Percentiles rank a stretch among this genome's conserved stretches.
These are phyloP conservation scores for Rhodotorula babjevae DNA, from an alignment of 768 basidiomycete genomes.

Conservation along the genomic window DNA sequence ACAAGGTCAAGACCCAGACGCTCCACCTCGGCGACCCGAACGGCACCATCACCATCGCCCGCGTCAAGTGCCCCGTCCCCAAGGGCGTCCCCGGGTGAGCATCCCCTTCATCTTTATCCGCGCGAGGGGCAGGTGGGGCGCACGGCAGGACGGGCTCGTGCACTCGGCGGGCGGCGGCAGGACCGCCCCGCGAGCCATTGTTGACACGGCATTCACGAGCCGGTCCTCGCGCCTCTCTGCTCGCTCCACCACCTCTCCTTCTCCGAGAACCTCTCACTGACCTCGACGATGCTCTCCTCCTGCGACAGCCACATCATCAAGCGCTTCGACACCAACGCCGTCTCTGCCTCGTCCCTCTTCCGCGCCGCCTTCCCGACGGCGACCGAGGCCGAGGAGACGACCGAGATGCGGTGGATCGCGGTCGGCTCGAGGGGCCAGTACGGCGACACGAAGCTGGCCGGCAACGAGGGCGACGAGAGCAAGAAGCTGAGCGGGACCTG, in stretches of 20 bases:
- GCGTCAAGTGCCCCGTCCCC: constrained; percentile 37
- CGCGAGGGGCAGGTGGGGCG: neutral
- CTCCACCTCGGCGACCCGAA: constrained; percentile 26
- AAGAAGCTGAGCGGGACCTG: constrained; percentile 38
- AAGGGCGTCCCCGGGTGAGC: constrained; percentile 36
- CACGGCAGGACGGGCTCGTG: neutral
- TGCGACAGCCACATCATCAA: constrained; percentile 41
- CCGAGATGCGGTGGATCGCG: constrained; percentile 38
- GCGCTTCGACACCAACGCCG: constrained; percentile 42
- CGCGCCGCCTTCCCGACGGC: constrained; percentile 39
- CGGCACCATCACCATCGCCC: constrained; percentile 36
- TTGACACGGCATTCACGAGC: neutral
- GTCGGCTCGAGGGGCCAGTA: constrained; percentile 20
- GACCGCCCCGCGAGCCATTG: neutral
- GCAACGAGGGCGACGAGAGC: constrained; percentile 29
- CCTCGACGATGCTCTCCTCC: no score
- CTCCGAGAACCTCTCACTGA: neutral
- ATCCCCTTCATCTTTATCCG: neutral
- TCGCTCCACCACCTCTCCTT: neutral
- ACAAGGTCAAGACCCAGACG: constrained; percentile 39
- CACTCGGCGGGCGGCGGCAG: no score
- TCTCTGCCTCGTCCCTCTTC: constrained; percentile 41
- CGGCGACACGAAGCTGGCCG: constrained; percentile 34
- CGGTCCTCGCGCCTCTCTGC: neutral
- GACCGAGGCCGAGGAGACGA: constrained; percentile 26